These are phyloP conservation scores for Podospora didyma DNA, from an alignment of 495 filamentous ascomycete genomes.

Conservation along the genomic window DNA sequence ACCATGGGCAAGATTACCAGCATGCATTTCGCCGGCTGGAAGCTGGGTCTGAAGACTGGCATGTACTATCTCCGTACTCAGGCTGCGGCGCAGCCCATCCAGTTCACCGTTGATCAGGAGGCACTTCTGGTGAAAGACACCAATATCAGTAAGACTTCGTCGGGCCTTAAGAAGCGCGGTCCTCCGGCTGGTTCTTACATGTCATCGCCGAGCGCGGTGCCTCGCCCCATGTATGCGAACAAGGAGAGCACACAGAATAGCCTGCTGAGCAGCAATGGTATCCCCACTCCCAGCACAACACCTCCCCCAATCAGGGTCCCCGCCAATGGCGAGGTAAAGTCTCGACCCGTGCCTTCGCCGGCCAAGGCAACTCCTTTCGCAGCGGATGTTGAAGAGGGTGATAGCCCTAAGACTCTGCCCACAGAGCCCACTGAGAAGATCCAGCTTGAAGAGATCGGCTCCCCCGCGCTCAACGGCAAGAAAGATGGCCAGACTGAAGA, in stretches of 20 bases:
- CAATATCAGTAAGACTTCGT: slow-evolving; percentile 60
- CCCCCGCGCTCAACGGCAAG: slow-evolving; percentile 44
- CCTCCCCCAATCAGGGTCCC: slow-evolving; percentile 49
- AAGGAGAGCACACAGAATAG: slow-evolving; percentile 32
- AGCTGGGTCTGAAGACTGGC: slow-evolving; percentile 96
- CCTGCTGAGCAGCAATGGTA: slow-evolving; percentile 42
- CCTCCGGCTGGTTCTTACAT: slow-evolving; percentile 52
- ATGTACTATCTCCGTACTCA: slow-evolving; percentile 99
- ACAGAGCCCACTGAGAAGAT: slow-evolving; percentile 59
- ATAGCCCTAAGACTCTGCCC: slow-evolving; percentile 69
- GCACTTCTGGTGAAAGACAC: slow-evolving; percentile 86
- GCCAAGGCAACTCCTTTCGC: slow-evolving; percentile 55
- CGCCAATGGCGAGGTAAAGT: slow-evolving; percentile 33
- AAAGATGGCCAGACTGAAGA: slow-evolving; percentile 52
- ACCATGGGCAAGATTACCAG: slow-evolving; percentile 99
- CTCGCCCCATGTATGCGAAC: slow-evolving; percentile 40
- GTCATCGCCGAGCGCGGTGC: slow-evolving; percentile 37
- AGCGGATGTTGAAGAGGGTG: slow-evolving; percentile 65
- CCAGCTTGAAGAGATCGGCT: slow-evolving; percentile 55
- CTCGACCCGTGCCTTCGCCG: slow-evolving; percentile 38
- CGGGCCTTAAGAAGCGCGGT: slow-evolving; percentile 64
- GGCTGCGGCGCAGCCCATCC: slow-evolving; percentile 93
- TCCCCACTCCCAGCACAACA: slow-evolving; percentile 57
- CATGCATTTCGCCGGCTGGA: slow-evolving; percentile 99
- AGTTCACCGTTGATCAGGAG: slow-evolving; percentile 99